phyloP scores from a whole-genome alignment of 305 asterid genomes.

The Stenogyne calaminthoides region DNA sequence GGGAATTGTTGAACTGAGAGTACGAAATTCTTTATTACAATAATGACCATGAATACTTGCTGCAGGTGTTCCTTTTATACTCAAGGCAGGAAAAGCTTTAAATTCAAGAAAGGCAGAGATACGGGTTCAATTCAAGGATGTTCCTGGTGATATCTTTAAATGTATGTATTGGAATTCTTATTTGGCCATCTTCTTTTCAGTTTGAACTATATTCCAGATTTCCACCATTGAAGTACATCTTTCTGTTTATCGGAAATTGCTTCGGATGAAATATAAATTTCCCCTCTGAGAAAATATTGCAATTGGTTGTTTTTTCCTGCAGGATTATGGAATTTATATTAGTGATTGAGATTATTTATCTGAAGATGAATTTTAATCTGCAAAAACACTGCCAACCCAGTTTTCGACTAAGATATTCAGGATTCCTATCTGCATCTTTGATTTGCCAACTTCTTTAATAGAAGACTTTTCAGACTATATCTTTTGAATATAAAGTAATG shows the following conservation, averaged over 20 bases:
- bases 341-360: background rate
- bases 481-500: constrained; percentile 21
- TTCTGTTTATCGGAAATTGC: background rate
- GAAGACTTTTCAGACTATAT: background rate
- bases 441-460: background rate
- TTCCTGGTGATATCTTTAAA: constrained; percentile 90
- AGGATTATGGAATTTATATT: background rate
- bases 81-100: constrained; percentile 98
- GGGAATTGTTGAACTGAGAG: background rate
- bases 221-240: background rate
- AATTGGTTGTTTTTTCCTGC: background rate
- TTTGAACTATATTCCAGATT: background rate
- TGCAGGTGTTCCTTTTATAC: constrained; percentile 92
- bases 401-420: background rate
- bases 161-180: constrained; percentile 44
- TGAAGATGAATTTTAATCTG: background rate
- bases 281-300: background rate
- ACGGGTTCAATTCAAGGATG: constrained; percentile 94
- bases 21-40: background rate
- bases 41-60: constrained; percentile 28
- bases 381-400: background rate
- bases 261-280: background rate
- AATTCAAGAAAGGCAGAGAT: constrained; percentile 94
- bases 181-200: background rate
- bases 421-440: background rate